Conservation (phyloP, 2,329 filamentous ascomycete species). For the Tolypocladium guangdongense region DNA sequence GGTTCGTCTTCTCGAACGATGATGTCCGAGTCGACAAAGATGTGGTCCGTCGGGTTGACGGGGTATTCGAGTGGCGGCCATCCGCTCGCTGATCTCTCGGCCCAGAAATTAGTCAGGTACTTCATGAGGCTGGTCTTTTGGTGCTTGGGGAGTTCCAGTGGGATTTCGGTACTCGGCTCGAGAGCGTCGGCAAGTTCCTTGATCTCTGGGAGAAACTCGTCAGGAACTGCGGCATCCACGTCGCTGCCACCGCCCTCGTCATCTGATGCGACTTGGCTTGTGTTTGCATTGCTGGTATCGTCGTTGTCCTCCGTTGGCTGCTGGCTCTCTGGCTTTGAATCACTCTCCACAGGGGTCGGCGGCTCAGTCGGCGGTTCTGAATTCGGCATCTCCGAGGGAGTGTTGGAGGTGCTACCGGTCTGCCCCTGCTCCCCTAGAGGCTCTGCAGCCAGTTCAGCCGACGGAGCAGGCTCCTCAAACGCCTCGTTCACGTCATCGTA, state of each 20-base stretch:
- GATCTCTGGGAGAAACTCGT: slow-evolving; percentile 56
- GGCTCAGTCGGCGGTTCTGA: slow-evolving; percentile 5
- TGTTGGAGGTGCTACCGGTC: slow-evolving; percentile 10
- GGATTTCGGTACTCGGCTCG: slow-evolving; percentile 48
- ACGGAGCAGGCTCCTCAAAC: slow-evolving; percentile 65
- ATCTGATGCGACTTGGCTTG: slow-evolving; percentile 50
- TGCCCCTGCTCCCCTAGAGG: slow-evolving; percentile 6
- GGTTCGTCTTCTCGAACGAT: slow-evolving; percentile 97
- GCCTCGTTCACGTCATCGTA: slow-evolving; percentile 91
- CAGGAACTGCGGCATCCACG: slow-evolving; percentile 55
- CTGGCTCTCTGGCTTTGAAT: slow-evolving; percentile 11
- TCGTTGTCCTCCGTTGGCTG: slow-evolving; percentile 17
- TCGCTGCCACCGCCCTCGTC: slow-evolving; percentile 62
- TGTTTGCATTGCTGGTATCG: slow-evolving; percentile 14
- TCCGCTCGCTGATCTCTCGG: slow-evolving; percentile 88
- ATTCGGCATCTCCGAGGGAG: slow-evolving; percentile 8
- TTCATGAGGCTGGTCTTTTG: slow-evolving; percentile 91
- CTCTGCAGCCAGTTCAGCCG: slow-evolving; percentile 30
- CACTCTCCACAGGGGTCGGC: slow-evolving; percentile 11
- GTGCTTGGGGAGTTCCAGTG: slow-evolving; percentile 75
- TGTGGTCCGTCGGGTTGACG: slow-evolving; percentile 76
- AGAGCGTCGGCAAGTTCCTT: slow-evolving; percentile 52
- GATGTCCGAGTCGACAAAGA: slow-evolving; percentile 93
- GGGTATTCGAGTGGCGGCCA: slow-evolving; percentile 93
- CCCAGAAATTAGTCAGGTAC: slow-evolving; percentile 96